Evolutionary conservation across 2,329 filamentous ascomycete genomes (phyloP).

Genomic region (Trichophyton rubrum): DNA sequence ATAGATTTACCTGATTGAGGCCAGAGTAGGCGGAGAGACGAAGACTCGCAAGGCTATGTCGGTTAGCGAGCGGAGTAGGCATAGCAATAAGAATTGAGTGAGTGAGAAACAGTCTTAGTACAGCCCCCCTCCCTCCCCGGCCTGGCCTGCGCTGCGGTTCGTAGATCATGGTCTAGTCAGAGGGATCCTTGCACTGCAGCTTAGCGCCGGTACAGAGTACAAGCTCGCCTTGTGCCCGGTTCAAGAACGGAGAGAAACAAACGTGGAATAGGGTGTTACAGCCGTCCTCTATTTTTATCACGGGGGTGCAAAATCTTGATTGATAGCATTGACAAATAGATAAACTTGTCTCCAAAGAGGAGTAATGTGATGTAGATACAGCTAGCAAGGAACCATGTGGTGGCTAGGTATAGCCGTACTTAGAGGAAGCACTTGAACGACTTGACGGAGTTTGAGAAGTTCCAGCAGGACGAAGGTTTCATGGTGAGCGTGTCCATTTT

Average conservation of each 20-base stretch:
- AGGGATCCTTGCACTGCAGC: background rate
- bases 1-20: background rate
- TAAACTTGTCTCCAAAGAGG: background rate
- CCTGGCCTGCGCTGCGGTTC: background rate
- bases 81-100: background rate
- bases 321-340: background rate
- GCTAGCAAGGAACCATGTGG: background rate
- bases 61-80: background rate
- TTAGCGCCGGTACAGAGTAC: background rate
- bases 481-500: background rate
- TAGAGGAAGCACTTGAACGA: background rate
- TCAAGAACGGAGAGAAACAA: background rate
- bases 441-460: background rate
- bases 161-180: background rate
- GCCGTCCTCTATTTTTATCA: background rate
- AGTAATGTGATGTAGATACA: background rate
- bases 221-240: background rate
- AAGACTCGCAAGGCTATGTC: background rate
- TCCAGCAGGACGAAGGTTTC: background rate
- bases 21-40: background rate
- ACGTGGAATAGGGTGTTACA: background rate
- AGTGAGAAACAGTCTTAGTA: background rate
- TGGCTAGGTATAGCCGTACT: background rate
- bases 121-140: background rate
- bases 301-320: background rate